phyloP scores from a whole-genome alignment of 2,329 filamentous ascomycete genomes.

The Saccharata proteae region DNA sequence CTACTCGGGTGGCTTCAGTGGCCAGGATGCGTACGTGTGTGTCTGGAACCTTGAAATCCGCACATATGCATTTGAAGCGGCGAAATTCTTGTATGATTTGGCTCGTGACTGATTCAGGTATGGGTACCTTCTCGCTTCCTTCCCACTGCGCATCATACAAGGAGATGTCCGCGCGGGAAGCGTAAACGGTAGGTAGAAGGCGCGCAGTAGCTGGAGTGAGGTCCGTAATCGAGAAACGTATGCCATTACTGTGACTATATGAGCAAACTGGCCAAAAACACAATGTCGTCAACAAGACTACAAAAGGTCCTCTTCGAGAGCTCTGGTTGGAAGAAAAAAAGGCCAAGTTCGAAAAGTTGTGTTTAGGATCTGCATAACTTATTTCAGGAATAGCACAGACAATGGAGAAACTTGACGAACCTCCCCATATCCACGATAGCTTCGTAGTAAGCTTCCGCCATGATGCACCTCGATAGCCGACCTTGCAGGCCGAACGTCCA shows the following conservation, averaged over 20 bases:
- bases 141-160: slow-evolving; percentile 66
- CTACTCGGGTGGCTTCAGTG: slow-evolving; percentile 78
- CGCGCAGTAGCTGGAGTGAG: slow-evolving; percentile 60
- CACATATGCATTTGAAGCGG: slow-evolving; percentile 60
- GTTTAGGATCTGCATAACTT: not conserved
- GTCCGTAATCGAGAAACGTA: slow-evolving; percentile 81
- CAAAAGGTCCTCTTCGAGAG: not conserved
- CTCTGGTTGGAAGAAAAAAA: not conserved
- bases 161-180: slow-evolving; percentile 68
- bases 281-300: not conserved
- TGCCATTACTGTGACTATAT: slow-evolving; percentile 87
- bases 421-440: slow-evolving; percentile 13
- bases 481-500: too few species aligned
- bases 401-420: slow-evolving; percentile 1
- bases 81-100: slow-evolving; percentile 55
- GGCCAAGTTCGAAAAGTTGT: not conserved
- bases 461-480: too few species aligned
- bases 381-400: not conserved
- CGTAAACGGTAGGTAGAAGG: slow-evolving; percentile 64
- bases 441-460: slow-evolving; percentile 6
- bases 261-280: not conserved
- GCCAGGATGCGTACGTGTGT: slow-evolving; percentile 63
- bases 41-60: slow-evolving; percentile 53
- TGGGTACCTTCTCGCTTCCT: slow-evolving; percentile 33
- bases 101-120: slow-evolving; percentile 47